Conservation (phyloP, 345 rosid species). For the Leavenworthia alabamica region DNA sequence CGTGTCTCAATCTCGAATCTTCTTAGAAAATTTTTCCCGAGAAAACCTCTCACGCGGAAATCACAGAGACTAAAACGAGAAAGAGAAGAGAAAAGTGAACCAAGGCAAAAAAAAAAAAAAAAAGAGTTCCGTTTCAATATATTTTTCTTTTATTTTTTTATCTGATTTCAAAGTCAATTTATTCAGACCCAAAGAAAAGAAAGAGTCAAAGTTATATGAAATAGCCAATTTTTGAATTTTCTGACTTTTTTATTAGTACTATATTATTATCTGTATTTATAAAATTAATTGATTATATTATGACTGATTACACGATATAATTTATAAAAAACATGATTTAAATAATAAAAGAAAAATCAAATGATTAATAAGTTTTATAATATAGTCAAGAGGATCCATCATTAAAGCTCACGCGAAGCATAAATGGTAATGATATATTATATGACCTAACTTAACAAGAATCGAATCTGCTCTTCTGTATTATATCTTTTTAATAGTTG, state of each 20-base stretch:
- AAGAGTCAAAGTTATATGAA: not conserved
- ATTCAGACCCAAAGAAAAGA: not conserved
- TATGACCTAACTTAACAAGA: conserved; percentile 7
- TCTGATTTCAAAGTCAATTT: conserved; percentile 1
- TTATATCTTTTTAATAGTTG: no score
- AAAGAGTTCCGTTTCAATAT: no score
- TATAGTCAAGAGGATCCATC: not conserved
- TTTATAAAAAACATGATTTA: not conserved
- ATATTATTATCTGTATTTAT: not conserved
- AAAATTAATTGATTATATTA: not conserved
- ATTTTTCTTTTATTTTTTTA: not conserved
- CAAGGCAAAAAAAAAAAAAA: not conserved
- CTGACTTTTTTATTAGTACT: not conserved
- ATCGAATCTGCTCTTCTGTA: conserved; percentile 28
- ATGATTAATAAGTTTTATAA: not conserved
- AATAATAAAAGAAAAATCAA: not conserved
- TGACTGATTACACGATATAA: not conserved
- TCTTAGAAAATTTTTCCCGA: conserved; percentile 10
- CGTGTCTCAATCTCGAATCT: conserved; percentile 8
- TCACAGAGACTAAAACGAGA: not conserved
- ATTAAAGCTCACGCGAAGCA: conserved; percentile 21
- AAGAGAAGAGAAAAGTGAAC: conserved; percentile 10
- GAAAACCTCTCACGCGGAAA: conserved; percentile 15
- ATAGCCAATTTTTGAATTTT: not conserved
- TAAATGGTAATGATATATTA: conserved; percentile 15